Conservation (phyloP, 768 basidiomycete genomes). For the Pleurotus salmoneostramineus region DNA sequence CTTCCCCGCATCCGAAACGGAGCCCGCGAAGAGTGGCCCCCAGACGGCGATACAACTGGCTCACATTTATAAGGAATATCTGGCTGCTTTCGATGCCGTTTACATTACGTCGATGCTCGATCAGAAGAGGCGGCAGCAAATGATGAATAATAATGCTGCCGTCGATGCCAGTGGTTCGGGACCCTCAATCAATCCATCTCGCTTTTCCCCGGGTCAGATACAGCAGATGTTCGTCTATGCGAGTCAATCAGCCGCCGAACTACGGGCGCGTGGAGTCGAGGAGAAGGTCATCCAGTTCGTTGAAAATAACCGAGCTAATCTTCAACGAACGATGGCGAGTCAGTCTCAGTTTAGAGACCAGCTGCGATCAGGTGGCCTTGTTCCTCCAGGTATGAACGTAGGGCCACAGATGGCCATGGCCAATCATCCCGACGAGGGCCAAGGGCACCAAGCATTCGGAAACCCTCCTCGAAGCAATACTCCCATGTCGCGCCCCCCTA, state of each 20-base stretch:
- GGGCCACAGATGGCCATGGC: neutral
- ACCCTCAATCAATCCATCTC: conserved; percentile 1
- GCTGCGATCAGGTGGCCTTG: conserved; percentile 18
- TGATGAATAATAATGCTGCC: conserved; percentile 5
- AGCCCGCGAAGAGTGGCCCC: conserved; percentile 62
- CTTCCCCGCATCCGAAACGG: conserved; percentile 56
- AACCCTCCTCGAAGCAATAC: neutral
- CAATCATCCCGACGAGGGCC: neutral
- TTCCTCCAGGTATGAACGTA: conserved; percentile 3
- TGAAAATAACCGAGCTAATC: conserved; percentile 46
- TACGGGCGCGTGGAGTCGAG: conserved; percentile 46
- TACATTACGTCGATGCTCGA: conserved; percentile 43
- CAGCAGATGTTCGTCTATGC: conserved; percentile 45
- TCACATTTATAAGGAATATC: conserved; percentile 56
- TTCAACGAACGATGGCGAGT: conserved; percentile 38
- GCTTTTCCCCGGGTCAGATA: conserved; percentile 22
- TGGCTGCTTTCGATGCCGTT: conserved; percentile 51
- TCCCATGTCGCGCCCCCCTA: neutral
- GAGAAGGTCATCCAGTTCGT: conserved; percentile 52
- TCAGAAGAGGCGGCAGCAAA: conserved; percentile 19
- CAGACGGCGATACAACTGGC: conserved; percentile 56
- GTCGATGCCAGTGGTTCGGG: conserved; percentile 9
- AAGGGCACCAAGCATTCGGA: neutral
- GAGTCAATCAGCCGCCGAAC: conserved; percentile 39
- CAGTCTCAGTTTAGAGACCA: conserved; percentile 30